These are phyloP conservation scores for Suillus bovinus DNA, from an alignment of 768 basidiomycete species.

Conservation along the genomic window DNA sequence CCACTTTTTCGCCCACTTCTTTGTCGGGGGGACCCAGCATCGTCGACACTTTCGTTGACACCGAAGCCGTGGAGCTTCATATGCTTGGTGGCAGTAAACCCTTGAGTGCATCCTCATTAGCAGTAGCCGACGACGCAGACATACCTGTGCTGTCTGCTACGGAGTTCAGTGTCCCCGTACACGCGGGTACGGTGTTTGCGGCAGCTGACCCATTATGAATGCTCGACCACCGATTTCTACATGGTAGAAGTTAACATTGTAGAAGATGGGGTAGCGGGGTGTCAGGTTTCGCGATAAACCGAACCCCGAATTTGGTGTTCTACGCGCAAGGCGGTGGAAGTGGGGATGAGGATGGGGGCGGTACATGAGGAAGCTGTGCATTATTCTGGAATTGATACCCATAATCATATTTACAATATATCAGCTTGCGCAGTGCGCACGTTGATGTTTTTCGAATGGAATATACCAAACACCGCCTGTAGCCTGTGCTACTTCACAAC, in stretches of 20 bases:
- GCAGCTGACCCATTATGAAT: not conserved
- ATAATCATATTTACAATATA: not conserved
- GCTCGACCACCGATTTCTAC: too few relatives aligned
- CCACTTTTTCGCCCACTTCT: not conserved
- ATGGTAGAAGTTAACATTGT: not conserved
- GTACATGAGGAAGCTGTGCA: not conserved
- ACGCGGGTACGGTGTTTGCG: not conserved
- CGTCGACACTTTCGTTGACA: not conserved
- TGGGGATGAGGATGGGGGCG: too few relatives aligned
- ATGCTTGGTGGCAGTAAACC: not conserved
- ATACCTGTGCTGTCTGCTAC: not conserved
- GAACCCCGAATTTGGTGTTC: slow-evolving; percentile 17
- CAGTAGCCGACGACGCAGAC: not conserved
- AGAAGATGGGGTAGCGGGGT: slow-evolving; percentile 6
- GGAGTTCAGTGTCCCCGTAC: not conserved
- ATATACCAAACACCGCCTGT: not conserved
- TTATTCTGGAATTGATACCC: not conserved
- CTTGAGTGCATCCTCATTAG: not conserved
- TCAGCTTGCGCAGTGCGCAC: not conserved
- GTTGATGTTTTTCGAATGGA: not conserved
- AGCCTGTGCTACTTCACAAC: not conserved
- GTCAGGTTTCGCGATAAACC: slow-evolving; percentile 6
- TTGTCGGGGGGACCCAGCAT: not conserved
- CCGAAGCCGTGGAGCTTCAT: not conserved
- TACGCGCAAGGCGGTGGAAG: not conserved